Conservation (phyloP, 768 basidiomycete species). For the Boletus edulis region DNA sequence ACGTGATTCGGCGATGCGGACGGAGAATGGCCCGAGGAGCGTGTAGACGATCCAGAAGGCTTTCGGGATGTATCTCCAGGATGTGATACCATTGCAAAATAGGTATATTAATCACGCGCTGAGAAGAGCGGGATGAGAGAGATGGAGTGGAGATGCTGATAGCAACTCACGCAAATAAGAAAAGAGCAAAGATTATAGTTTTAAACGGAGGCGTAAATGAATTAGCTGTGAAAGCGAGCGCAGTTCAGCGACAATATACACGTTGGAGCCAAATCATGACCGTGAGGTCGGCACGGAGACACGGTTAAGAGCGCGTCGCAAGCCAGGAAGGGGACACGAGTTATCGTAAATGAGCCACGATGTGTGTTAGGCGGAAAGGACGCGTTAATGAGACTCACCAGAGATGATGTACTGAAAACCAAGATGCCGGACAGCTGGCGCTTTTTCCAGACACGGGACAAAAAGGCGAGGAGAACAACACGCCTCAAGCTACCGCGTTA, state of each 20-base stretch:
- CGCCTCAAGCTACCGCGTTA: conserved; percentile 24
- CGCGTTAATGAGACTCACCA: conserved; percentile 34
- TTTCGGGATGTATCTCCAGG: conserved; percentile 54
- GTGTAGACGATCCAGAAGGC: conserved; percentile 67
- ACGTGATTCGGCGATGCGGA: conserved; percentile 60
- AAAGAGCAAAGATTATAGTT: conserved; percentile 32
- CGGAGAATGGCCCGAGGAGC: conserved; percentile 62
- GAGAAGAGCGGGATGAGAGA: conserved; percentile 16
- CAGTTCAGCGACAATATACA: conserved; percentile 23
- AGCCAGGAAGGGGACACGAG: conserved; percentile 17
- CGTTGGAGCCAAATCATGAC: conserved; percentile 18
- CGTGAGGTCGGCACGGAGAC: conserved; percentile 30
- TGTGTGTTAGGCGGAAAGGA: conserved; percentile 25
- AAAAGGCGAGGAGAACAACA: conserved; percentile 24
- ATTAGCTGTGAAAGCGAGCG: conserved; percentile 33
- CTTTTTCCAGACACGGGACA: conserved; percentile 19
- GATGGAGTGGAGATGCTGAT: conserved; percentile 3
- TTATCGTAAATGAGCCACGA: conserved; percentile 34
- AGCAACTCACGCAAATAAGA: conserved; percentile 29
- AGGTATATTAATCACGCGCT: conserved; percentile 32
- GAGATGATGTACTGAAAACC: conserved; percentile 30
- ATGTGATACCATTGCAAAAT: conserved; percentile 32
- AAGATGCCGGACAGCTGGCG: conserved; percentile 21
- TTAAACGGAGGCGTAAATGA: conserved; percentile 32
- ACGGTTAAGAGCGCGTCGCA: conserved; percentile 31